Evolutionary conservation across 75 land plant genomes (phyloP).

Genomic region (Chamaecyparis obtusa): DNA sequence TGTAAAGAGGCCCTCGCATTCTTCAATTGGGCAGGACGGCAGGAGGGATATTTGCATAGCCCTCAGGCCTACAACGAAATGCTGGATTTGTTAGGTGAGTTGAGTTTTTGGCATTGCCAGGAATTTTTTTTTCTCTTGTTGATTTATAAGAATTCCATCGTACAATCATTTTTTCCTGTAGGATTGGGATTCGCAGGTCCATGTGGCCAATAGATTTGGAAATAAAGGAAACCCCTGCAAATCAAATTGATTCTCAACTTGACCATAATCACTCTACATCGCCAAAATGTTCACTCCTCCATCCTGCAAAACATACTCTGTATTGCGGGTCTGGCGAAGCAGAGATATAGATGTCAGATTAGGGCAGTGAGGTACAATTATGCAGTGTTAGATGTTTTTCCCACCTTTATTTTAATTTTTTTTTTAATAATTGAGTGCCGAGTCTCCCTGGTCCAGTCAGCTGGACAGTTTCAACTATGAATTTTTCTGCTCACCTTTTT

Average conservation of each 20-base stretch:
- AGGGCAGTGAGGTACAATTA: background rate
- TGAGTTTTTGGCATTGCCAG: background rate
- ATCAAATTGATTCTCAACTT: background rate
- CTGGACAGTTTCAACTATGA: background rate
- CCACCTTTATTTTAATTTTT: background rate
- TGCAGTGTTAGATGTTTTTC: background rate
- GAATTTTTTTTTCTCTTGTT: background rate
- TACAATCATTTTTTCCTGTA: background rate
- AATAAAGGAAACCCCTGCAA: background rate
- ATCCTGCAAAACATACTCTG: no score
- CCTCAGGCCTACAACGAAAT: slow-evolving; percentile 43
- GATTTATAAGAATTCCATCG: background rate
- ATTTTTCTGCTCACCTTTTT: background rate
- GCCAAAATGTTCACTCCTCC: no score
- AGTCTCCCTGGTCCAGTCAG: background rate
- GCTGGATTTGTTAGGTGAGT: slow-evolving; percentile 56
- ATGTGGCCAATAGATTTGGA: background rate
- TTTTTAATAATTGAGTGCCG: background rate
- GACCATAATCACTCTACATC: no score
- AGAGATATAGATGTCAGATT: background rate
- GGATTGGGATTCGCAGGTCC: background rate
- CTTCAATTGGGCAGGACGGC: slow-evolving; percentile 65
- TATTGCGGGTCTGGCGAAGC: background rate
- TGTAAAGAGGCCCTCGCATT: slow-evolving; percentile 52
- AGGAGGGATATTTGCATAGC: slow-evolving; percentile 13